Evolutionary conservation across 768 basidiomycete genomes (phyloP), one percentile per base, ranked within the genome.

Genomic region (Mycena filopes): DNA sequence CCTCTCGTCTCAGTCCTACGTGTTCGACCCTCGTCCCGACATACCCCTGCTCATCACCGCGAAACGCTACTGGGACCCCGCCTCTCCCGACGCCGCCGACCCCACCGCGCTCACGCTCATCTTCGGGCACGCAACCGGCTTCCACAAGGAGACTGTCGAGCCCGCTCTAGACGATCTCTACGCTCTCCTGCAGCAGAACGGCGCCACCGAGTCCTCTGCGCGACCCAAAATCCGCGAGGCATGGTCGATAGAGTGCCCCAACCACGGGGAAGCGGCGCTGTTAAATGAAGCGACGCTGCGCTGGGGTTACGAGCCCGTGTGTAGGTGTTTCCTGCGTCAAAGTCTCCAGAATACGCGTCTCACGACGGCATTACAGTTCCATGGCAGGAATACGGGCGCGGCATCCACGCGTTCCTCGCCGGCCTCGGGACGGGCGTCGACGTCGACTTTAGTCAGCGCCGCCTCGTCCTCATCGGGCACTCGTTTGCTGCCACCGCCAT

Each of bases 61-160:
- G 2, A 87, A 85, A 60, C 82, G 83, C 10, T 87, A 86, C 70
- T 83, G 81, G 82, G 67, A 72, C 21, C 67, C 77, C 2, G 63
- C 75, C 1, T 80, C 77, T 1, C 73, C 76, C 16, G 60, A 76
- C 49, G 66, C 77, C 6, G 56, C 75, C 25, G 82, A 84, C 49
- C 69, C 75, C 0, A 75, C 78, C n/a, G 86, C 82, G 0, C 53
- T 81, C 15, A 87, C 87, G 0, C 74, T 87, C 33, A 72, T 88
- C 31, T 80, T 87, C 55, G 72, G 84, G 1, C 87, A 88, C 66
- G 86, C 81, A 10, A 86, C 84, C 1, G 82, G 87, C 0, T 86
- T 84, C 70, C 84, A 84, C 70, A 88, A 88, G 66, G 87, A 88
- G 69, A 79, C 79, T 21, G 87, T 85, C 84, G 87, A 88, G 65